phyloP scores from a whole-genome alignment of 1,139 yeast species.

The Geotrichum siamense region DNA sequence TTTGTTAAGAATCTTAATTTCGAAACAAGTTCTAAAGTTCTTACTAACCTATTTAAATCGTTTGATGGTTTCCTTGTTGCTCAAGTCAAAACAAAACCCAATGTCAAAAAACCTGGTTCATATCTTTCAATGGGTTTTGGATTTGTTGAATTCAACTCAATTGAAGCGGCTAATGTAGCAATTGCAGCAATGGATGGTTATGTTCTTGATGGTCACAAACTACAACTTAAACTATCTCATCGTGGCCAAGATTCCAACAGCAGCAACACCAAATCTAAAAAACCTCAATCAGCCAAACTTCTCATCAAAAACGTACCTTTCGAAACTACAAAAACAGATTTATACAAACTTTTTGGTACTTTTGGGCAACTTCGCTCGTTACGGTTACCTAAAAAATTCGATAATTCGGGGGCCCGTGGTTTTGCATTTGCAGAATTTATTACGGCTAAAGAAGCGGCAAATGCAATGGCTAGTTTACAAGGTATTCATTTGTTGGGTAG shows the following conservation, averaged over 20 bases:
- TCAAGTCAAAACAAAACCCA: constrained; percentile 81
- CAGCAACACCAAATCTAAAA: constrained; percentile 14
- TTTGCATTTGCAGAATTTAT: constrained; percentile 94
- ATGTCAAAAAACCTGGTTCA: constrained; percentile 61
- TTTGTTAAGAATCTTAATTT: constrained; percentile 91
- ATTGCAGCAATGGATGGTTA: constrained; percentile 67
- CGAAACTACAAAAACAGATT: constrained; percentile 89
- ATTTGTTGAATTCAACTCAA: constrained; percentile 78
- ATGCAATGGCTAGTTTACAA: constrained; percentile 87
- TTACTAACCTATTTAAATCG: constrained; percentile 56
- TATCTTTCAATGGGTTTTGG: constrained; percentile 94
- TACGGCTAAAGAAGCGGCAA: constrained; percentile 84
- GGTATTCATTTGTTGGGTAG: constrained; percentile 97
- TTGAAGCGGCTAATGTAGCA: constrained; percentile 73
- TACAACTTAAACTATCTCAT: constrained; percentile 82
- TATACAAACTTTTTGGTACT: constrained; percentile 81
- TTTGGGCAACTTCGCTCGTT: constrained; percentile 93
- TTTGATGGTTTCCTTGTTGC: constrained; percentile 72
- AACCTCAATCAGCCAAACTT: constrained; percentile 48
- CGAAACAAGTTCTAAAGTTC: constrained; percentile 55
- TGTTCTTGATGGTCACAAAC: constrained; percentile 79
- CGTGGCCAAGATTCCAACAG: constrained; percentile 42
- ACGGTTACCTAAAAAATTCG: constrained; percentile 93
- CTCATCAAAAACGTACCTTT: constrained; percentile 95
- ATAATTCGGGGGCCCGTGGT: constrained; percentile 61